Base-by-base conservation (phyloP, 2,329 filamentous ascomycete species). In the Botryotinia convoluta region DNA sequence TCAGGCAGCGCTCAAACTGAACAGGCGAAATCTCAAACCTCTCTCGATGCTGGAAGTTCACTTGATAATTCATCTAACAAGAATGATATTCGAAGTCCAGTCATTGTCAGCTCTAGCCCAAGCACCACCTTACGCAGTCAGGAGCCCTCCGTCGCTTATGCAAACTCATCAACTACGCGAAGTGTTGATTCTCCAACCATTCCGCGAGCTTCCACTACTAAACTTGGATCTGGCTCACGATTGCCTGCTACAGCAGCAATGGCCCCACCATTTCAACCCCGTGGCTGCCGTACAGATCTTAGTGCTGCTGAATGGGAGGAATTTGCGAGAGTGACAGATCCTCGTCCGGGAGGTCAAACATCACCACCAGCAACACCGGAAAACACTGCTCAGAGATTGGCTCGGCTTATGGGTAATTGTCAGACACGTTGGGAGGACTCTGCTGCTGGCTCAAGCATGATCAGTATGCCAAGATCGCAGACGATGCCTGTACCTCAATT, bases 251-350 rank as follows among this genome's bases (percentile, higher is more conserved):
- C 79, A 37, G 80, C 81, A 60, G 81, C 81, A 59, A 80, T 76
- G 73, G 81, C 81, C 32, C 79, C 80, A 14, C 79, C 80, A 42
- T 82, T 82, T 63, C 79, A 81, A 44, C 81, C 81, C 59, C 79
- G 80, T 44, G 51, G 57, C 26, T 61, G 54, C 8, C 54, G 44
- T 20, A 69, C 57, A 69, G 62, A 72, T 61, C 65, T 69, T 14
- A 69, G 48, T 29, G 65, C 65, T 57, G 48, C 65, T 57, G 65
- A 69, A 22, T 69, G 65, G 65, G 65, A 69, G 37, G 65, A 69
- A 18, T 69, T 69, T 7, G 65, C 48, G 22, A 69, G n/a, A 44
- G 65, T 69, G 22, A 69, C 65, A 16, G 65, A 69, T 32, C 65
- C 65, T n/a, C 65, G 65, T 29, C 65, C 65, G 14, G 65, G 51